Conservation (phyloP, 306 rosid species). For the Ormosia semicastrata region DNA sequence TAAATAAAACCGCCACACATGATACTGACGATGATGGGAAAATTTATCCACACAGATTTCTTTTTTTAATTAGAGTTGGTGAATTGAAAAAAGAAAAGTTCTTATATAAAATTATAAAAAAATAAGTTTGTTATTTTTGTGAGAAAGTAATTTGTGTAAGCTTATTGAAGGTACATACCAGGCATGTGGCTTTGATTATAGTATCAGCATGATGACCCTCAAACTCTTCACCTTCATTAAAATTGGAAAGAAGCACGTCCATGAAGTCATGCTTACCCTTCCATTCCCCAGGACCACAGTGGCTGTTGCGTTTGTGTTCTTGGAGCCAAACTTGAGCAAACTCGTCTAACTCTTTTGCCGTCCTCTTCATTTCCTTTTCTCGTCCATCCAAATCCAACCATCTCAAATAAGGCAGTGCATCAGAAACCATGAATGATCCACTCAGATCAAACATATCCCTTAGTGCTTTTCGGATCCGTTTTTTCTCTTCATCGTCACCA, state of each 20-base stretch:
- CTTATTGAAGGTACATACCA: neutral
- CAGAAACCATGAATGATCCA: slow-evolving; percentile 16
- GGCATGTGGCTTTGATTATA: slow-evolving; percentile 27
- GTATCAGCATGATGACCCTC: slow-evolving; percentile 10
- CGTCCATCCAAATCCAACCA: slow-evolving; percentile 49
- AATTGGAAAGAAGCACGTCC: slow-evolving; percentile 29
- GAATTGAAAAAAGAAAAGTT: too few species aligned
- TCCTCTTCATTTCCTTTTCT: slow-evolving; percentile 37
- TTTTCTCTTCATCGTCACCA: neutral
- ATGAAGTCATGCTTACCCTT: slow-evolving; percentile 9
- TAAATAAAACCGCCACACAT: too few species aligned
- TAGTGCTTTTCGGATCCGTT: neutral
- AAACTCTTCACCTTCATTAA: neutral
- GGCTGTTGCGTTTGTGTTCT: slow-evolving; percentile 27
- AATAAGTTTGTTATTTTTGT: too few species aligned
- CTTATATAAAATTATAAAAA: too few species aligned
- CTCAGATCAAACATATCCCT: neutral
- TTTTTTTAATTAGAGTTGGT: too few species aligned
- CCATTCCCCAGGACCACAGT: too few species aligned
- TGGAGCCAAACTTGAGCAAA: slow-evolving; percentile 15
- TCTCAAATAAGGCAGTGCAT: slow-evolving; percentile 37
- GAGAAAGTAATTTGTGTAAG: too few species aligned
- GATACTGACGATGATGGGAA: too few species aligned
- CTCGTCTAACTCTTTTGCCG: slow-evolving; percentile 21
- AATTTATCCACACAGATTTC: too few species aligned